Evolutionary conservation across 345 rosid genomes (phyloP).

Genomic region (Linum tenue): DNA sequence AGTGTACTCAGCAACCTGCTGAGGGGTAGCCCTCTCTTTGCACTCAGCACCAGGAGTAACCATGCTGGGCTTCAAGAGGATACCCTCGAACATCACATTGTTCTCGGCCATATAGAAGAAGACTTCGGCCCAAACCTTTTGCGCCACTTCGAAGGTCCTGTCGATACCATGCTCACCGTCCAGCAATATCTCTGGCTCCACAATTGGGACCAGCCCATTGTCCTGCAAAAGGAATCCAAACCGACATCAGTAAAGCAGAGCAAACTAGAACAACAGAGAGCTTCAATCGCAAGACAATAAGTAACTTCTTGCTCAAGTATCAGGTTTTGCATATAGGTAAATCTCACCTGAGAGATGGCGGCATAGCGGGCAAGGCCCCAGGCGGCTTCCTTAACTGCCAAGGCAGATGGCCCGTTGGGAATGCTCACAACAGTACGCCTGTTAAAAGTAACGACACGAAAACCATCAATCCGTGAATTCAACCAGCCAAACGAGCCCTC

Average conservation of each 20-base stretch:
- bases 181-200: constrained; percentile 96
- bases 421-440: constrained; percentile 99
- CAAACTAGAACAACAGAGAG: background rate
- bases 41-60: constrained; percentile 98
- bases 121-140: constrained; percentile 95
- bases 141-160: constrained; percentile 90
- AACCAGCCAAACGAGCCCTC: background rate
- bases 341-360: constrained; percentile 71
- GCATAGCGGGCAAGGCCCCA: constrained; percentile 99
- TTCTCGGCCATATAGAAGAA: constrained; percentile 94
- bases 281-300: background rate
- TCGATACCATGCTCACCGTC: constrained; percentile 95
- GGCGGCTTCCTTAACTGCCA: constrained; percentile 97
- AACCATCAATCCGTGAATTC: background rate
- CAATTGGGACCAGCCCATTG: constrained; percentile 93
- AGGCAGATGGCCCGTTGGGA: constrained; percentile 91
- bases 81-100: constrained; percentile 94
- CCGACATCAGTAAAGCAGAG: constrained; percentile 2
- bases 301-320: background rate
- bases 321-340: background rate
- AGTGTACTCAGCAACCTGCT: constrained; percentile 80
- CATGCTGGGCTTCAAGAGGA: constrained; percentile 98
- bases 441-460: constrained; percentile 8
- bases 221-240: constrained; percentile 41
- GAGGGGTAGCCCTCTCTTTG: constrained; percentile 76